These are phyloP conservation scores for Uronychia setigera DNA, from an alignment of 73 alveolate species.

Conservation along the genomic window DNA sequence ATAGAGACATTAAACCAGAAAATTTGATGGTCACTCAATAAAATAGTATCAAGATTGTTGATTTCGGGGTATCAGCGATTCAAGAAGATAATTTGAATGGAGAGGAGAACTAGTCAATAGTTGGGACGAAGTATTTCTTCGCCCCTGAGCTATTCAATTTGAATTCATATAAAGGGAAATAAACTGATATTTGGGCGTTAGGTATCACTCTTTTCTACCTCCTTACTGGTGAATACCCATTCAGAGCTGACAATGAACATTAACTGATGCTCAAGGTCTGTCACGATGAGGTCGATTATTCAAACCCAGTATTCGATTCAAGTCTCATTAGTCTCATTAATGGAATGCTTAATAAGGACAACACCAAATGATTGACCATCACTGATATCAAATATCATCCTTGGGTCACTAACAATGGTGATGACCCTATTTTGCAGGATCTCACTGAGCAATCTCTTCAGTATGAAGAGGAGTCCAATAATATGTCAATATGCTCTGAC, in stretches of 20 bases:
- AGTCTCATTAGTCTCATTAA: too few species aligned
- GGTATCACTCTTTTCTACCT: conserved; percentile 55
- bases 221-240: conserved; percentile 43
- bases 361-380: not conserved
- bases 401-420: conserved; percentile 7
- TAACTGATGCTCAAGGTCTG: too few species aligned
- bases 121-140: conserved; percentile 42
- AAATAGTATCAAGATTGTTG: conserved; percentile 74
- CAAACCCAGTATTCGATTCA: too few species aligned
- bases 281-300: too few species aligned
- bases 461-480: too few species aligned
- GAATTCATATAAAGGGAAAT: conserved; percentile 30
- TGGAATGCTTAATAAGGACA: not conserved
- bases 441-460: too few species aligned
- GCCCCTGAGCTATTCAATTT: conserved; percentile 64
- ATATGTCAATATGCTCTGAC: too few species aligned
- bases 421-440: too few species aligned
- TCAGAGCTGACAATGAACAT: too few species aligned
- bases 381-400: not conserved
- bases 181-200: conserved; percentile 66
- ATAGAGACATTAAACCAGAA: conserved; percentile 80
- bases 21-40: conserved; percentile 73
- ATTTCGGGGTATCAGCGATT: conserved; percentile 71
- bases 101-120: conserved; percentile 11
- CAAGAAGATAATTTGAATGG: conserved; percentile 31